These are phyloP conservation scores for Neonectria magnoliae DNA, from an alignment of 2,329 filamentous ascomycete genomes.

Conservation along the genomic window DNA sequence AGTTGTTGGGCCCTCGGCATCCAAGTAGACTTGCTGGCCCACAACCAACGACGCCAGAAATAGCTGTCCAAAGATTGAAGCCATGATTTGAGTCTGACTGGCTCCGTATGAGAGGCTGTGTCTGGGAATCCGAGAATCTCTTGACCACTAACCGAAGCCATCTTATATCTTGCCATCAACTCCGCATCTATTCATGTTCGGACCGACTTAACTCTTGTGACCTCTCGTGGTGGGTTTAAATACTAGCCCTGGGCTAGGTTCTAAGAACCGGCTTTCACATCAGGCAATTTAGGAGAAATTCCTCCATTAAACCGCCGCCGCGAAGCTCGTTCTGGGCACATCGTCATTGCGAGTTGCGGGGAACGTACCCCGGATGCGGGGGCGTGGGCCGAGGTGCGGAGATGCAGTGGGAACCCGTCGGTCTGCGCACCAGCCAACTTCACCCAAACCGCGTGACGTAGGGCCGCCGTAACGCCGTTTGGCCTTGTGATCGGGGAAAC, in stretches of 20 bases:
- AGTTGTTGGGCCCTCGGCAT: conserved; percentile 40
- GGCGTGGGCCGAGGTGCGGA: conserved; percentile 17
- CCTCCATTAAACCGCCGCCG: neutral
- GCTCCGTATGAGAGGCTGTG: neutral
- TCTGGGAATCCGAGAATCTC: neutral
- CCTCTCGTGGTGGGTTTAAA: neutral
- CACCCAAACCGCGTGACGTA: conserved; percentile 2
- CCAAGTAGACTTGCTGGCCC: conserved; percentile 42
- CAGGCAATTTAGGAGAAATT: neutral
- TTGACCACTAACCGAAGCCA: neutral
- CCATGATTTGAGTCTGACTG: conserved; percentile 25
- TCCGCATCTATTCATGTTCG: conserved; percentile 1
- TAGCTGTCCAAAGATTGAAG: conserved; percentile 29
- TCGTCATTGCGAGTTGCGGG: neutral
- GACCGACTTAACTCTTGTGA: conserved; percentile 7
- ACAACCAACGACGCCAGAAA: conserved; percentile 33
- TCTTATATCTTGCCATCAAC: neutral
- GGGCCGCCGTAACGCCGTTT: neutral
- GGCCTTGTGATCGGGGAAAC: neutral
- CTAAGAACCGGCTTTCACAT: neutral
- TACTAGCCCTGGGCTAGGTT: neutral
- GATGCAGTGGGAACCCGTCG: neutral
- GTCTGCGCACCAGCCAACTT: neutral
- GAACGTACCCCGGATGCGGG: conserved; percentile 14
- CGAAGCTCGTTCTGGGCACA: neutral